Percentiles rank a stretch among this genome's conserved stretches.
Evolutionary conservation across 2,329 filamentous ascomycete genomes (phyloP).

Genomic region (Penicillium sp.): DNA sequence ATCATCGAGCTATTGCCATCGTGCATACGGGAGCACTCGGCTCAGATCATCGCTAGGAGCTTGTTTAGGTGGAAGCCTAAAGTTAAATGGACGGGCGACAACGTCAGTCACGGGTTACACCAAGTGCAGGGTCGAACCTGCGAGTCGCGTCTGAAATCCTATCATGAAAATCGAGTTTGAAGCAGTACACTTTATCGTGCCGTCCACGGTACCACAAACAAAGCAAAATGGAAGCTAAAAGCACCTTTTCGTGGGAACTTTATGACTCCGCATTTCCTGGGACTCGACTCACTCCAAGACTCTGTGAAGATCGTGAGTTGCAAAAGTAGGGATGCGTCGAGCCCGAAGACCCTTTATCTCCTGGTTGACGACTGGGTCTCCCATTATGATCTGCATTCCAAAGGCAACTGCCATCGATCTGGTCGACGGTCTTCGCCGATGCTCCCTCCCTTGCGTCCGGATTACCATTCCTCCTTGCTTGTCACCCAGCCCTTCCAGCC

Average conservation of each 20-base stretch:
- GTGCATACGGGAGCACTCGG: constrained; percentile 10
- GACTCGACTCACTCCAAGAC: not conserved
- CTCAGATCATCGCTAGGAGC: not conserved
- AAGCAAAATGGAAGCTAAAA: not conserved
- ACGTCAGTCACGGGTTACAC: not conserved
- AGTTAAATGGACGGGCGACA: not conserved
- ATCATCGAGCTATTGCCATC: constrained; percentile 15
- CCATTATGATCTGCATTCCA: constrained; percentile 27
- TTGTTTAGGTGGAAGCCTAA: not conserved
- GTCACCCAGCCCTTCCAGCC: constrained; percentile 13
- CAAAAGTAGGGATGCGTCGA: constrained; percentile 5
- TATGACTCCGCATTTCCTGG: not conserved
- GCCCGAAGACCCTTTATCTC: not conserved
- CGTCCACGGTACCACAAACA: not conserved
- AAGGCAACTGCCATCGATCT: constrained; percentile 22
- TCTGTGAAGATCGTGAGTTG: not conserved
- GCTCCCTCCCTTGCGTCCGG: constrained; percentile 24
- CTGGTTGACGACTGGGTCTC: not conserved
- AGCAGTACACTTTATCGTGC: not conserved
- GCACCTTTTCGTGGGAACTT: not conserved
- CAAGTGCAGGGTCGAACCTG: not conserved
- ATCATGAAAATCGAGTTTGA: not conserved
- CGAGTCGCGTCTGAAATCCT: not conserved
- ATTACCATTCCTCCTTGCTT: constrained; percentile 25
- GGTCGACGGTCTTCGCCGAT: not conserved